Evolutionary conservation across 1,284 basidiomycete species (phyloP).

Genomic region (Melampsora americana): DNA sequence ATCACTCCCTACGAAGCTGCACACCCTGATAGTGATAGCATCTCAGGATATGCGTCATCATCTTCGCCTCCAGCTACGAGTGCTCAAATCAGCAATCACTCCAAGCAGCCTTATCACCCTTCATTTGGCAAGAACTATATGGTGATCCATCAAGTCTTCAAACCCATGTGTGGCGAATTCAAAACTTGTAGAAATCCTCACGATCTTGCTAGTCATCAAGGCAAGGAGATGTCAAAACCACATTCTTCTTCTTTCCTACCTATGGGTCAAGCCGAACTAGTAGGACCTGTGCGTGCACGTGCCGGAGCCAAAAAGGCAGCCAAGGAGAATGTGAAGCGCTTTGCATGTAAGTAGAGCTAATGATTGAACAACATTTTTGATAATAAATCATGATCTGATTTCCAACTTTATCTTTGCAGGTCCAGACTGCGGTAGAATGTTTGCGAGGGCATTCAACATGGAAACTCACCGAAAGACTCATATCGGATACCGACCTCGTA

Average conservation of each 20-base stretch:
- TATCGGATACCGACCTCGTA: conserved; percentile 42
- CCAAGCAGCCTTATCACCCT: neutral
- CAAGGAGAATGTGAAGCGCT: conserved; percentile 39
- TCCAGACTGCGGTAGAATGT: conserved; percentile 43
- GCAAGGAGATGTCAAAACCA: neutral
- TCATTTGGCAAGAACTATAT: conserved; percentile 14
- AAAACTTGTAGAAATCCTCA: neutral
- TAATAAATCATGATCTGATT: neutral
- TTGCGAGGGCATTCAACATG: conserved; percentile 44
- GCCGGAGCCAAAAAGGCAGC: conserved; percentile 1
- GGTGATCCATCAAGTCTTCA: conserved; percentile 35
- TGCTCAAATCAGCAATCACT: conserved; percentile 4
- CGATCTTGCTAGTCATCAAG: neutral
- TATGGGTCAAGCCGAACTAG: neutral
- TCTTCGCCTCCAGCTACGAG: conserved; percentile 20
- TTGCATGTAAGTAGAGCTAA: conserved; percentile 31
- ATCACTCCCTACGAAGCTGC: conserved; percentile 3
- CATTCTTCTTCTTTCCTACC: neutral
- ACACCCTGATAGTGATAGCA: neutral
- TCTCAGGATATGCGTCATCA: conserved; percentile 13
- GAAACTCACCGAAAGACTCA: conserved; percentile 45
- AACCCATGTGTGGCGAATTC: conserved; percentile 1
- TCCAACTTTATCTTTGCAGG: conserved; percentile 8
- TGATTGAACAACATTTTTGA: neutral
- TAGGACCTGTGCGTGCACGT: neutral